Evolutionary conservation across 148 eudicot genomes (phyloP).

Genomic region (Amaranthus cruentus): DNA sequence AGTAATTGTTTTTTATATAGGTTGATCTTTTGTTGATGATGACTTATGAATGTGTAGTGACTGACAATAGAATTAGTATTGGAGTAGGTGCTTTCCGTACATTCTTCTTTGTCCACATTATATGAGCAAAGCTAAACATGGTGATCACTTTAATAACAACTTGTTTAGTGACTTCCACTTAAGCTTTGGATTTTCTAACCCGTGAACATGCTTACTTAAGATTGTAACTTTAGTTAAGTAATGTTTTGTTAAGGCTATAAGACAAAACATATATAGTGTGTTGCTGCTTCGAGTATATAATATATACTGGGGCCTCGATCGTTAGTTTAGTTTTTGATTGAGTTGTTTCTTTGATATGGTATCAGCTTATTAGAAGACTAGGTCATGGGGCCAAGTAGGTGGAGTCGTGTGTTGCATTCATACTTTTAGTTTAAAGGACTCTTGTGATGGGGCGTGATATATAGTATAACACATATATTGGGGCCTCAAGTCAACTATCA

Average conservation of each 20-base stretch:
- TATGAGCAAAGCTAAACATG: not conserved
- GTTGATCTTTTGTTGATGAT: constrained; percentile 11
- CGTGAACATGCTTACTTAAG: constrained; percentile 2
- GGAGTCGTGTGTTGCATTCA: too few species aligned
- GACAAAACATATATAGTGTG: not conserved
- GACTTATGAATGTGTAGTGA: constrained; percentile 4
- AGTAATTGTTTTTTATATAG: not conserved
- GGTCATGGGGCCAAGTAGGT: too few species aligned
- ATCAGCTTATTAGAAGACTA: too few species aligned
- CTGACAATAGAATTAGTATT: constrained; percentile 19
- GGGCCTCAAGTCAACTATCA: too few species aligned
- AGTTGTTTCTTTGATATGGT: too few species aligned
- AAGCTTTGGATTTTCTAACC: constrained; percentile 17
- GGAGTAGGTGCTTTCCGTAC: constrained; percentile 21
- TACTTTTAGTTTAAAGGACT: too few species aligned
- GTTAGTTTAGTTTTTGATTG: too few species aligned
- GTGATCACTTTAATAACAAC: constrained; percentile 12
- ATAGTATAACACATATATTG: too few species aligned
- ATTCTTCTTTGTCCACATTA: constrained; percentile 20
- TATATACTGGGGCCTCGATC: too few species aligned
- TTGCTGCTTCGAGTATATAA: not conserved
- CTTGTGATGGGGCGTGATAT: too few species aligned
- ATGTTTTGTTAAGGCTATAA: constrained; percentile 12
- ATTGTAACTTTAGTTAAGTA: not conserved
- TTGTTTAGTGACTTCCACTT: constrained; percentile 27